phyloP scores from a whole-genome alignment of 169 alveolate species.

The Plasmodium vinckei region DNA sequence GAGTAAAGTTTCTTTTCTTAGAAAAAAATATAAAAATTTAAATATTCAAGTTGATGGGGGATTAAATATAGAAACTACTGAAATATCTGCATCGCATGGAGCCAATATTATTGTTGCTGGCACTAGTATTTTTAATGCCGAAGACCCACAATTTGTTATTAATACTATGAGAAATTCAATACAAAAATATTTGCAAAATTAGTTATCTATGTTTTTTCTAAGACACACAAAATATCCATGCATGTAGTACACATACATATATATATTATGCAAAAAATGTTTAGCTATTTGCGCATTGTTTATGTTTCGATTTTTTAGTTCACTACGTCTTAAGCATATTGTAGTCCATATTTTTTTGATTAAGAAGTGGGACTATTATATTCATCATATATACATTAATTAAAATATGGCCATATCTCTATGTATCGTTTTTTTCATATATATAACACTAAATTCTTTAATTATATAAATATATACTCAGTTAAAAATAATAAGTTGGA shows the following conservation, averaged over 20 bases:
- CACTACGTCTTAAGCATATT: no score
- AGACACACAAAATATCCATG: no score
- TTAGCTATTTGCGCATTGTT: not conserved
- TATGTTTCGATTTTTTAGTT: not conserved
- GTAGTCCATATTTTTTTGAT: no score
- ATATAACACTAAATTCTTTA: no score
- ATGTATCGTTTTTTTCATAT: no score
- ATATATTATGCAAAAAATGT: no score
- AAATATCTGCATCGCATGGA: constrained; percentile 88
- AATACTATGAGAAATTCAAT: constrained; percentile 76
- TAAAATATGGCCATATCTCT: no score
- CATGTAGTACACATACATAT: no score
- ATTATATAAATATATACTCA: no score
- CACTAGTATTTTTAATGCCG: constrained; percentile 82
- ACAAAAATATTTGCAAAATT: constrained; percentile 58
- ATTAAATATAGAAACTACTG: constrained; percentile 83
- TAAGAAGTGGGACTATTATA: no score
- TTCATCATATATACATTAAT: no score
- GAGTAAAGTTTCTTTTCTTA: constrained; percentile 84
- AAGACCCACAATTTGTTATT: constrained; percentile 76
- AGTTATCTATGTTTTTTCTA: not conserved
- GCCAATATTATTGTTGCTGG: constrained; percentile 92
- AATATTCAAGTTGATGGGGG: constrained; percentile 92
- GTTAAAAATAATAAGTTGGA: no score
- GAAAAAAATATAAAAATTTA: constrained; percentile 79